Evolutionary conservation across 73 alveolate species (phyloP).

Genomic region (Paramecium biaurelia): DNA sequence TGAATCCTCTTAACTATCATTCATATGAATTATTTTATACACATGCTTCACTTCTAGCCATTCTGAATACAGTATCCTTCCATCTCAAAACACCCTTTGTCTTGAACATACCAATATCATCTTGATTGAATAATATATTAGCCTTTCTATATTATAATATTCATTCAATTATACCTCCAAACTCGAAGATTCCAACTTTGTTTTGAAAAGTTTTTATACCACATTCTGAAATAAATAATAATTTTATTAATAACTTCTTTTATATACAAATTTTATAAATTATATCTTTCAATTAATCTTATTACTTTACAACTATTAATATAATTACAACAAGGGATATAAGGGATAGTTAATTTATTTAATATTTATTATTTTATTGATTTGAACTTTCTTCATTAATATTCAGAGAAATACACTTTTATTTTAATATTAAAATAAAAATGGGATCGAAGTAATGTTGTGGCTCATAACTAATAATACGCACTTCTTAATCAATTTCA

Average conservation of each 20-base stretch:
- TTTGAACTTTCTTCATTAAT: not conserved
- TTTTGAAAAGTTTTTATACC: conserved; percentile 54
- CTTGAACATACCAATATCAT: conserved; percentile 40
- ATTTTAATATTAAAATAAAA: not conserved
- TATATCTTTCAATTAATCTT: not conserved
- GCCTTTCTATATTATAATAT: not conserved
- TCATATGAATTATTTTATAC: not conserved
- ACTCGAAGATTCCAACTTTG: conserved; percentile 55
- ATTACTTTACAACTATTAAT: not conserved
- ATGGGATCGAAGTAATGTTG: conserved; percentile 6
- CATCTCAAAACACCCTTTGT: conserved; percentile 39
- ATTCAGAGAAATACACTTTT: not conserved
- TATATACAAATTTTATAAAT: not conserved
- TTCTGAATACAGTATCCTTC: conserved; percentile 34
- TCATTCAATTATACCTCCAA: conserved; percentile 11
- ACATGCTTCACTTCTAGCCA: conserved; percentile 30
- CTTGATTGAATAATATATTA: not conserved
- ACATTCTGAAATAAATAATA: conserved; percentile 19
- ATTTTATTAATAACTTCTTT: not conserved
- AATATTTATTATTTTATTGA: not conserved
- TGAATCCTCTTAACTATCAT: conserved; percentile 39
- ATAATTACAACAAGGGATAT: not conserved
- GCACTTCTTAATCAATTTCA: not conserved
- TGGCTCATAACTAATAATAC: not conserved
- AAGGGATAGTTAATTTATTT: not conserved